Evolutionary conservation across 805 yeast genomes (phyloP).

Genomic region (Wickerhamiella occidentalis): DNA sequence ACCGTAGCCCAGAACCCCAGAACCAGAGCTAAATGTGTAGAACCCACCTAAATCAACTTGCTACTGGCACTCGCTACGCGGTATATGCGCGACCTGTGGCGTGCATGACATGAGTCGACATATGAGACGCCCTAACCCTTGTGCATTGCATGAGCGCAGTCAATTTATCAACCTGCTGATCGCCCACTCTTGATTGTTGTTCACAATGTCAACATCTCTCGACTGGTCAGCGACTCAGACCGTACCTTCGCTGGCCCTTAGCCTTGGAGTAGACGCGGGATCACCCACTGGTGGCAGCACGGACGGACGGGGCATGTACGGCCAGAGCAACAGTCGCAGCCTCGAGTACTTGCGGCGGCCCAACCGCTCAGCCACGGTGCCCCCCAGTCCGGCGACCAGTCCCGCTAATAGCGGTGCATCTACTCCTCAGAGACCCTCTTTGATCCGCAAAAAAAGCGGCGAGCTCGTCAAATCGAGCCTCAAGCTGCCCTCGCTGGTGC

Average conservation of each 20-base stretch:
- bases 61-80: too few species aligned
- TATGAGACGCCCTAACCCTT: neutral
- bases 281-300: too few species aligned
- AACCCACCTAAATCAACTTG: too few species aligned
- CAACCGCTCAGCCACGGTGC: conserved; percentile 5
- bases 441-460: conserved; percentile 79
- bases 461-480: conserved; percentile 69
- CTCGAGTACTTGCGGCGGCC: conserved; percentile 9
- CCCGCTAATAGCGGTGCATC: neutral
- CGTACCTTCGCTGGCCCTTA: conserved; percentile 5
- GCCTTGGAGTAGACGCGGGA: neutral
- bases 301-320: conserved; percentile 4
- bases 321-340: conserved; percentile 8
- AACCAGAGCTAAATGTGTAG: too few species aligned
- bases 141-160: conserved; percentile 9
- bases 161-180: conserved; percentile 7
- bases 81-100: neutral
- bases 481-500: conserved; percentile 33
- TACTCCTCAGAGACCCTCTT: conserved; percentile 22
- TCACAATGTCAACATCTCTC: conserved; percentile 6
- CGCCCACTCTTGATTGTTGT: neutral
- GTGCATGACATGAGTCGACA: neutral
- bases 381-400: conserved; percentile 2
- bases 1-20: too few species aligned
- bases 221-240: conserved; percentile 8